Evolutionary conservation across 2,329 filamentous ascomycete genomes (phyloP).

Genomic region (Paecilomyces formosus): DNA sequence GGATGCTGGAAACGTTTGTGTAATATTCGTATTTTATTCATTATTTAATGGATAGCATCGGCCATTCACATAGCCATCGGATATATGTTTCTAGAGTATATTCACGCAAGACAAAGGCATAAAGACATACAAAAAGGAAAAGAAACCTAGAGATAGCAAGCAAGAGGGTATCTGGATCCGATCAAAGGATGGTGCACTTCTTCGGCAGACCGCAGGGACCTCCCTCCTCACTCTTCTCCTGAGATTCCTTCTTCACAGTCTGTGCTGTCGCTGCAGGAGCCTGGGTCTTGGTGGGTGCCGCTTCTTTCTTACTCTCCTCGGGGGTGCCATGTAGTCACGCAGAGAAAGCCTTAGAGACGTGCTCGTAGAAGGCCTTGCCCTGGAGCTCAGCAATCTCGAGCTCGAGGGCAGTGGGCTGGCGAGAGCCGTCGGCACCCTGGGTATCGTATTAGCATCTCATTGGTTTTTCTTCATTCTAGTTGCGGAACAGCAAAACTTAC

Average conservation of each 20-base stretch:
- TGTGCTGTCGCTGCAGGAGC: slow-evolving; percentile 17
- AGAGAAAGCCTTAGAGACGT: slow-evolving; percentile 62
- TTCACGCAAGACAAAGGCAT: slow-evolving; percentile 5
- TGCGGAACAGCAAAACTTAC: slow-evolving; percentile 32
- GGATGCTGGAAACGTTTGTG: neutral
- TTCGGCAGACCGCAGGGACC: slow-evolving; percentile 70
- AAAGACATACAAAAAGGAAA: slow-evolving; percentile 4
- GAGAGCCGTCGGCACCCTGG: slow-evolving; percentile 64
- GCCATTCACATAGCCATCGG: neutral
- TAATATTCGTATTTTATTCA: neutral
- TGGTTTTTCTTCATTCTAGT: too few species aligned
- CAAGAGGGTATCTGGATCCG: slow-evolving; percentile 6
- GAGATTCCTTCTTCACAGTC: slow-evolving; percentile 34
- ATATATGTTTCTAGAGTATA: neutral
- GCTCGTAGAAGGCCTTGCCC: slow-evolving; percentile 76
- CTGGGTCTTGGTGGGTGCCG: slow-evolving; percentile 15
- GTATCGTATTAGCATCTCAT: slow-evolving; percentile 7
- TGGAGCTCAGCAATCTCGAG: slow-evolving; percentile 72
- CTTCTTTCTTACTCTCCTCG: slow-evolving; percentile 16
- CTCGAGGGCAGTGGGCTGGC: slow-evolving; percentile 70
- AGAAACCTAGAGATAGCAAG: slow-evolving; percentile 1
- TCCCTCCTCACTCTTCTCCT: slow-evolving; percentile 43
- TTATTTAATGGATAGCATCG: neutral
- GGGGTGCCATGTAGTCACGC: slow-evolving; percentile 69
- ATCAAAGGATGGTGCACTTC: slow-evolving; percentile 63